Conservation (phyloP, 768 basidiomycete species). For the Termitomyces sp. region DNA sequence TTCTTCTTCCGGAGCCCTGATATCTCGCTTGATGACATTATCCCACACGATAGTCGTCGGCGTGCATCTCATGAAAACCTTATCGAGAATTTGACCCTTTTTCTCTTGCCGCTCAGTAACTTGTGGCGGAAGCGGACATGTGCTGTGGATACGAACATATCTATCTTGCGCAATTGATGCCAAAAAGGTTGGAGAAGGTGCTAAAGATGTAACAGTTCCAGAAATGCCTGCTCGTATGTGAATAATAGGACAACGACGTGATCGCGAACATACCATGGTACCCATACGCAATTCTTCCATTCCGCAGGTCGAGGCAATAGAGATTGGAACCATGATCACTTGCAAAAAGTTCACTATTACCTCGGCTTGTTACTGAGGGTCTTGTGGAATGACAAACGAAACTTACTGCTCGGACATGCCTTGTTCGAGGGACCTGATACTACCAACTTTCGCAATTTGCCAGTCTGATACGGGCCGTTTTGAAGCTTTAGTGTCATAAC, state of each 20-base stretch:
- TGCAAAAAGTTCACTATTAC: constrained; percentile 58
- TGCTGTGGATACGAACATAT: constrained; percentile 64
- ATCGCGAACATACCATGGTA: constrained; percentile 50
- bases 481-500: constrained; percentile 71
- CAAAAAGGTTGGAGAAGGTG: constrained; percentile 46
- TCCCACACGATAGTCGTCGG: constrained; percentile 69
- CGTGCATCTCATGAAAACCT: constrained; percentile 52
- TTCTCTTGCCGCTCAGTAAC: constrained; percentile 45
- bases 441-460: constrained; percentile 55
- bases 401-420: constrained; percentile 63
- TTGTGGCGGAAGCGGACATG: constrained; percentile 42
- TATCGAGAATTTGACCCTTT: constrained; percentile 59
- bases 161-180: constrained; percentile 65
- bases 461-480: constrained; percentile 67
- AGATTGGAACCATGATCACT: constrained; percentile 62
- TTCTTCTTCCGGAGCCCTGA: constrained; percentile 24
- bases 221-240: constrained; percentile 48
- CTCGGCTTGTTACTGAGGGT: constrained; percentile 3
- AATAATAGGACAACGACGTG: neutral
- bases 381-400: neutral
- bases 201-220: constrained; percentile 62
- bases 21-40: constrained; percentile 16
- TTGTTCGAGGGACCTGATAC: constrained; percentile 51
- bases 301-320: constrained; percentile 63
- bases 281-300: constrained; percentile 54